A percentile compares a stretch with the other conserved stretches of the same genome.
Evolutionary conservation across 768 basidiomycete genomes (phyloP).

Genomic region (Calocybe indica): DNA sequence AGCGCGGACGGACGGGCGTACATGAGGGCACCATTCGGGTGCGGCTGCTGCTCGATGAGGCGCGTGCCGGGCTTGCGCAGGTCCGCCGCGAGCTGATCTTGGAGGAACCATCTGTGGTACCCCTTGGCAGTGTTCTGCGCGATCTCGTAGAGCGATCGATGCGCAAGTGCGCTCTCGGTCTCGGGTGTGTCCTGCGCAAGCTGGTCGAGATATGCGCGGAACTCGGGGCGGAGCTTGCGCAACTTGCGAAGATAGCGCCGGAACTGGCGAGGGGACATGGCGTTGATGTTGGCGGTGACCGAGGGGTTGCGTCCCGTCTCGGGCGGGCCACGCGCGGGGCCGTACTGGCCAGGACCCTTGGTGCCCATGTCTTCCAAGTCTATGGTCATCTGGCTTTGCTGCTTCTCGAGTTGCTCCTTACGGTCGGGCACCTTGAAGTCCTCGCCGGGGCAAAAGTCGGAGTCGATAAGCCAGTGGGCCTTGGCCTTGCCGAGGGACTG

Average conservation of each 20-base stretch:
- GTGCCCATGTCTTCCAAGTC: conserved; percentile 14
- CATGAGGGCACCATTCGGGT: conserved; percentile 53
- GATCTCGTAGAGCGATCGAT: conserved; percentile 16
- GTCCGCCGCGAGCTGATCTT: conserved; percentile 16
- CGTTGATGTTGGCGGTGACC: conserved; percentile 46
- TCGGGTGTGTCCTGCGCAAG: conserved; percentile 26
- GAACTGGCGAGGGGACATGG: conserved; percentile 59
- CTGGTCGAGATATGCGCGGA: conserved; percentile 25
- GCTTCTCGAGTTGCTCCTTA: conserved; percentile 6
- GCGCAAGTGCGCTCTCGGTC: neutral
- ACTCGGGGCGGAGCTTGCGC: conserved; percentile 48
- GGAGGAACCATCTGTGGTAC: conserved; percentile 35
- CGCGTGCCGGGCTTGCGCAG: conserved; percentile 14
- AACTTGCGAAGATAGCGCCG: conserved; percentile 52
- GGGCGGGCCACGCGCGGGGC: conserved; percentile 8
- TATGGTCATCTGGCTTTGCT: conserved; percentile 5
- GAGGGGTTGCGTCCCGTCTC: neutral
- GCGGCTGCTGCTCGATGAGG: conserved; percentile 59
- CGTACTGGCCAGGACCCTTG: conserved; percentile 21
- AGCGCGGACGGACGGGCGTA: conserved; percentile 52
- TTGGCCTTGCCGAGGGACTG: conserved; percentile 29
- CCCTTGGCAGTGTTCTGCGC: conserved; percentile 13
- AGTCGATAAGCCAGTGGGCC: conserved; percentile 35
- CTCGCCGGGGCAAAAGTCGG: conserved; percentile 36
- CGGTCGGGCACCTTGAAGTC: neutral